Evolutionary conservation across 1,139 yeast genomes (phyloP), one percentile per base, ranked within the genome.

Genomic region (Geotrichum bryndzae): DNA sequence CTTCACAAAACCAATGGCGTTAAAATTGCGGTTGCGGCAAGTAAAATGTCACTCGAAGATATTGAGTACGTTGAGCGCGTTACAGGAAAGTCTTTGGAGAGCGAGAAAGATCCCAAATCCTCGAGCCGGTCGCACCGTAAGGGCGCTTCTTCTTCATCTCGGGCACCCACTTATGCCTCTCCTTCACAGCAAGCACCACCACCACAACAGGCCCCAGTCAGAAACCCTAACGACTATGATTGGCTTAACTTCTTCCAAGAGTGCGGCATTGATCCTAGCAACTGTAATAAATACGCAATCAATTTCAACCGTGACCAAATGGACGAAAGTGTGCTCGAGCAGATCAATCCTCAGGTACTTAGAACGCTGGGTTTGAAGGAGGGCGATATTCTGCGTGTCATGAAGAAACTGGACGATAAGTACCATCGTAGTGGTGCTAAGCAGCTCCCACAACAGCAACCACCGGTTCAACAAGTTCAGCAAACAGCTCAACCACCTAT

Each of bases 161-260:
- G 46, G 18, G n/a, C n/a, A 4, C 46, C 46, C 46, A 15, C 46
- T n/a, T n/a, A 13, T 4, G 18, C n/a, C 7, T 15, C 46, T 2
- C n/a, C 46, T n/a, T 41, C 46, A 13, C 46, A 41, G n/a, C 46
- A 41, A n/a, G 46, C 46, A 41, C 46, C 46, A 41, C 46, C 46
- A 6, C 46, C 46, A n/a, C 55, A 53, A 53, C 45, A 53, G 27
- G 38, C 31, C 7, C 41, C 56, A 2, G 18, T 38, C 2, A 11
- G 27, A 25, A 15, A 38, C 18, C 45, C 25, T n/a, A 54, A 54
- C 15, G 86, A 84, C 56, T 94, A 90, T 71, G 98, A 94, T 73
- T 94, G 99, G 99, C 94, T 94, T 77, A 96, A 92, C 68, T 92
- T 95, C 77, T 95, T 92, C 81, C 83, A 94, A 69, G 86, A 84